These are phyloP conservation scores for Aspergillus hancockii DNA, from an alignment of 495 filamentous ascomycete species.

Conservation along the genomic window DNA sequence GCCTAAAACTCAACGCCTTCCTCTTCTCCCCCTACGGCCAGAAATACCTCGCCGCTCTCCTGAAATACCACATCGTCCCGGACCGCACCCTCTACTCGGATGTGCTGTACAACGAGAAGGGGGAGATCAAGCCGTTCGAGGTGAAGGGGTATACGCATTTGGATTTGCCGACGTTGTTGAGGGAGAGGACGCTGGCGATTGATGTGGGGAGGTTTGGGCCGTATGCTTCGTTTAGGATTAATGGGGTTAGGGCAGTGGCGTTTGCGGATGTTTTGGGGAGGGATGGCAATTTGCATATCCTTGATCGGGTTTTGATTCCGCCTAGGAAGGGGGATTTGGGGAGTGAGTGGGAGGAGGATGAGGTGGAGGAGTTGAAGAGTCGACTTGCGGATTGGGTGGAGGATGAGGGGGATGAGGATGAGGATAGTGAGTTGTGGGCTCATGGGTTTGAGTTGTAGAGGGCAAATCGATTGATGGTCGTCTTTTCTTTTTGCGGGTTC, in stretches of 20 bases:
- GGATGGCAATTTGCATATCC: constrained; percentile 78
- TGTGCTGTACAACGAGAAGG: constrained; percentile 37
- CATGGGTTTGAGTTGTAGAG: constrained; percentile 4
- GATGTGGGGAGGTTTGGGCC: constrained; percentile 66
- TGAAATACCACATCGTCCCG: constrained; percentile 46
- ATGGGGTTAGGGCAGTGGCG: constrained; percentile 61
- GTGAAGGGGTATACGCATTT: constrained; percentile 50
- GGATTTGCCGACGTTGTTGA: constrained; percentile 66
- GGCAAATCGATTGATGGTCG: not conserved
- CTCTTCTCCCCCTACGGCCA: constrained; percentile 19
- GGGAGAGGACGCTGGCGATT: constrained; percentile 58
- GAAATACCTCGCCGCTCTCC: constrained; percentile 17
- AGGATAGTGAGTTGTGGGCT: constrained; percentile 3
- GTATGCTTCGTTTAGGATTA: constrained; percentile 67
- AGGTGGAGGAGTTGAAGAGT: constrained; percentile 64
- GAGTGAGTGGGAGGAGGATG: constrained; percentile 32
- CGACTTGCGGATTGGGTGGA: constrained; percentile 51
- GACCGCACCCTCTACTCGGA: constrained; percentile 82
- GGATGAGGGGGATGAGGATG: constrained; percentile 14
- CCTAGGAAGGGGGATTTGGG: constrained; percentile 52
- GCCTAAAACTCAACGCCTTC: constrained; percentile 17
- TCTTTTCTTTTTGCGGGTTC: too few species aligned
- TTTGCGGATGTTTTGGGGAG: constrained; percentile 65
- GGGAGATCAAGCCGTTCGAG: constrained; percentile 22
- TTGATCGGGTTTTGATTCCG: constrained; percentile 71